Evolutionary conservation across 2,329 filamentous ascomycete genomes (phyloP).

Genomic region (Ophiosphaerella herpotricha): DNA sequence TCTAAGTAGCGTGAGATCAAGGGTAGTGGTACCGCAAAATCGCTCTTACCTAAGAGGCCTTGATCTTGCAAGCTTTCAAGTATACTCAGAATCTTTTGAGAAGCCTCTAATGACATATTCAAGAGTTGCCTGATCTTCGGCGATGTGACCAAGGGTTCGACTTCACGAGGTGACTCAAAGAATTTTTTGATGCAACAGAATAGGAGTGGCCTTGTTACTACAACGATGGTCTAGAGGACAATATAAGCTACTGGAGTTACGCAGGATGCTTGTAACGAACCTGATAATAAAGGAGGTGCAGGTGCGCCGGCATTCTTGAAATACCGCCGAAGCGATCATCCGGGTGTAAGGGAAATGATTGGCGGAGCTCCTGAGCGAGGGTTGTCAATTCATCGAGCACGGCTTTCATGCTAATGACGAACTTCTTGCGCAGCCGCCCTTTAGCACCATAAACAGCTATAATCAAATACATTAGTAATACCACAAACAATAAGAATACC

Average conservation of each 20-base stretch:
- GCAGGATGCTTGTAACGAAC: conserved; percentile 16
- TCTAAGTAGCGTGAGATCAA: conserved; percentile 38
- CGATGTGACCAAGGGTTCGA: conserved; percentile 42
- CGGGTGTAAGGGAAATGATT: conserved; percentile 44
- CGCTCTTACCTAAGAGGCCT: conserved; percentile 51
- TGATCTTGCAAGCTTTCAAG: conserved; percentile 53
- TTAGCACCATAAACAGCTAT: conserved; percentile 53
- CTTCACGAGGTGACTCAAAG: conserved; percentile 33
- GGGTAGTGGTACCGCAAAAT: not conserved
- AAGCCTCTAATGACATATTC: conserved; percentile 51
- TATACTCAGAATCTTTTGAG: conserved; percentile 51
- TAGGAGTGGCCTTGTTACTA: conserved; percentile 49
- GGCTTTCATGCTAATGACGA: conserved; percentile 44
- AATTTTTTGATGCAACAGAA: conserved; percentile 51
- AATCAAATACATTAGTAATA: not conserved
- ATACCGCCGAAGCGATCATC: conserved; percentile 47
- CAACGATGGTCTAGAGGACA: conserved; percentile 46
- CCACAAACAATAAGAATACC: too few relatives aligned
- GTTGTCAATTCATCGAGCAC: conserved; percentile 47
- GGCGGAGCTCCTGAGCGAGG: conserved; percentile 48
- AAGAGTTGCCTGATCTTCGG: conserved; percentile 46
- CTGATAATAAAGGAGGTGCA: conserved; percentile 46
- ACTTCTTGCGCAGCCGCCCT: conserved; percentile 51
- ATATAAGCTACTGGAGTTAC: not conserved
- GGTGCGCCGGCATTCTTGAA: conserved; percentile 49